A percentile compares a stretch with the other conserved stretches of the same genome.
Conservation (phyloP, 1,284 basidiomycete genomes). For the Ganoderma sp. region DNA sequence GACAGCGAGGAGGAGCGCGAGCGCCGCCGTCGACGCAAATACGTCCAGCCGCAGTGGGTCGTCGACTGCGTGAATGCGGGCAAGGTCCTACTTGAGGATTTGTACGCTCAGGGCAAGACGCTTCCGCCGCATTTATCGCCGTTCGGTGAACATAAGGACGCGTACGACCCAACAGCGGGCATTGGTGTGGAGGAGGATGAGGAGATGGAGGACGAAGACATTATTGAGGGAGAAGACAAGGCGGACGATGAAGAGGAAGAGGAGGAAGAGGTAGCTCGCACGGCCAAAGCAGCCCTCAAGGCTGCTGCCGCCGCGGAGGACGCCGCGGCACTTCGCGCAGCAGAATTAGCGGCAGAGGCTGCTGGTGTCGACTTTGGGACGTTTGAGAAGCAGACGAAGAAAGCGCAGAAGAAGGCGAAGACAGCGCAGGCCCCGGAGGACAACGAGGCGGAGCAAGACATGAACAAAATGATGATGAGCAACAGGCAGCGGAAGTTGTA, state of each 20-base stretch:
- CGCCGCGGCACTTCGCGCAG: slow-evolving; percentile 78
- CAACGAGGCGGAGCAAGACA: slow-evolving; percentile 75
- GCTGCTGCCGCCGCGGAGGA: slow-evolving; percentile 66
- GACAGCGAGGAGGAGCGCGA: slow-evolving; percentile 68
- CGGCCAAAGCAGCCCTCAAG: slow-evolving; percentile 52
- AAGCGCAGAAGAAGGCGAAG: slow-evolving; percentile 62
- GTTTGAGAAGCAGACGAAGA: slow-evolving; percentile 83
- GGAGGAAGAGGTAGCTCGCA: slow-evolving; percentile 49
- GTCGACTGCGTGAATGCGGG: slow-evolving; percentile 94
- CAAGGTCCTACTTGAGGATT: slow-evolving; percentile 84
- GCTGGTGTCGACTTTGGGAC: slow-evolving; percentile 84
- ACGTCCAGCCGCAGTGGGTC: slow-evolving; percentile 98
- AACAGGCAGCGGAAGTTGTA: slow-evolving; percentile 97
- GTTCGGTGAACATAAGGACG: slow-evolving; percentile 85
- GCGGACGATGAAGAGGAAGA: slow-evolving; percentile 40
- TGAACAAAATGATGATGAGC: slow-evolving; percentile 99
- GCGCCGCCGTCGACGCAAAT: slow-evolving; percentile 75
- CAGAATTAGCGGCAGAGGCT: slow-evolving; percentile 93
- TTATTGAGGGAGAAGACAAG: slow-evolving; percentile 42
- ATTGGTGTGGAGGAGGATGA: slow-evolving; percentile 47
- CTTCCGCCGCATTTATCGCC: slow-evolving; percentile 97
- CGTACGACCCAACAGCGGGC: slow-evolving; percentile 67
- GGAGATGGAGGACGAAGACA: slow-evolving; percentile 41
- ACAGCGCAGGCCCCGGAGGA: slow-evolving; percentile 43
- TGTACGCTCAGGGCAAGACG: slow-evolving; percentile 86